A percentile compares a stretch with the other conserved stretches of the same genome.
These are phyloP conservation scores for Phialemonium atrogriseum DNA, from an alignment of 2,329 filamentous ascomycete species.

Conservation along the genomic window DNA sequence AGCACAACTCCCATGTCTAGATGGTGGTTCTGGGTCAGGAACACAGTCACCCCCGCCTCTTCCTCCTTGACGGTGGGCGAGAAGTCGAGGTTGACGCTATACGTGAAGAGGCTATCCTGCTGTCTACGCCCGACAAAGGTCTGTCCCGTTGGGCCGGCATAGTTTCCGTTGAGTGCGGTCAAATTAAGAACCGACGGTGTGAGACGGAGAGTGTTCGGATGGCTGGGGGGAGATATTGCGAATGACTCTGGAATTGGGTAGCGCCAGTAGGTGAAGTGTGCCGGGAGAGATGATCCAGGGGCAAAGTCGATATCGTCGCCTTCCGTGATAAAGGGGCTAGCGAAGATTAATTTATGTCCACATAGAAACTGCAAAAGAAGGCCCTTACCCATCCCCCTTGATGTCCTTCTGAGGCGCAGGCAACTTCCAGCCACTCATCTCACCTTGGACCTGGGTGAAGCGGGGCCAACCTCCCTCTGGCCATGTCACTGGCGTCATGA, in stretches of 20 bases:
- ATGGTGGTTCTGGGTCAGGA: constrained; percentile 46
- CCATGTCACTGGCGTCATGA: constrained; percentile 31
- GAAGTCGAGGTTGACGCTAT: constrained; percentile 37
- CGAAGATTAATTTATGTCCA: constrained; percentile 8
- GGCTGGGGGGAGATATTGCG: constrained; percentile 31
- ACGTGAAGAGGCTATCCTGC: constrained; percentile 46
- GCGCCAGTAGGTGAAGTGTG: constrained; percentile 49
- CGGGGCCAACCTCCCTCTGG: constrained; percentile 22
- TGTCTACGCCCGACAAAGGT: constrained; percentile 51
- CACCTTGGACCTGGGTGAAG: constrained; percentile 24
- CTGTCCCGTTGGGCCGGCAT: constrained; percentile 35
- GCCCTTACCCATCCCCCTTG: constrained; percentile 11
- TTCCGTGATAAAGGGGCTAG: constrained; percentile 17
- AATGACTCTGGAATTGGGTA: constrained; percentile 38
- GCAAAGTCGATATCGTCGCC: constrained; percentile 21
- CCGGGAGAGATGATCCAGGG: constrained; percentile 33
- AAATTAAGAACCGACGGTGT: constrained; percentile 42
- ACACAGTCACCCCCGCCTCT: constrained; percentile 44
- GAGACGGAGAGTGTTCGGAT: constrained; percentile 35
- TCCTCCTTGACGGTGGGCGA: constrained; percentile 26
- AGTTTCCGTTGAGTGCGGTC: constrained; percentile 41
- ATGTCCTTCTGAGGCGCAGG: constrained; percentile 11
- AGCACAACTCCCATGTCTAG: constrained; percentile 35
- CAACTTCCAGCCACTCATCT: constrained; percentile 16
- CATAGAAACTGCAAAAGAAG: constrained; percentile 6